Conservation (phyloP, 225 moss, liverwort and hornwort genomes). For the Pleurozium schreberi region DNA sequence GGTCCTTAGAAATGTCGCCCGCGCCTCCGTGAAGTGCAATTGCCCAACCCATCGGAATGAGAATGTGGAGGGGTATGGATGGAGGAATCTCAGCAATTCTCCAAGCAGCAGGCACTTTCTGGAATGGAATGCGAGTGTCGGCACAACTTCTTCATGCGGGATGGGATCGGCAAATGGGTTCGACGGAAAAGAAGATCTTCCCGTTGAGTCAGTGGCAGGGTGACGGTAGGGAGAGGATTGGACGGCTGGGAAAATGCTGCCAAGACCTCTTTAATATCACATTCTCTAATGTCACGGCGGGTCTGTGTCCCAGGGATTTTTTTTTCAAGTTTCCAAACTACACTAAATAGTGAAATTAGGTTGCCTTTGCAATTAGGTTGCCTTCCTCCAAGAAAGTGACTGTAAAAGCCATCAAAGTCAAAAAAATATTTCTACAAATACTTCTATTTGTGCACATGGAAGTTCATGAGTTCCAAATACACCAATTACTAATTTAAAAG, state of each 20-base stretch:
- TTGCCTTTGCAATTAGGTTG: too few species aligned
- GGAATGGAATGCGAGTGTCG: not conserved
- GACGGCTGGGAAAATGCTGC: not conserved
- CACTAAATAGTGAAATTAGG: too few species aligned
- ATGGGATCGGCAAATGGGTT: not conserved
- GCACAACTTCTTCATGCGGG: not conserved
- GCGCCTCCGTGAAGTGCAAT: constrained; percentile 89
- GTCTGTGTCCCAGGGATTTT: not conserved
- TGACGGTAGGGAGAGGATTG: not conserved
- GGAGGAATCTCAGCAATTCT: not conserved
- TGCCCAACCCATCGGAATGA: constrained; percentile 51
- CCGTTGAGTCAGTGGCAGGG: not conserved
- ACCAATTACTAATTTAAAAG: too few species aligned
- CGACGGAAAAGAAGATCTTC: not conserved
- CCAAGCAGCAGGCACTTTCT: not conserved
- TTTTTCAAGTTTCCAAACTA: not conserved
- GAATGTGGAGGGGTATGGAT: not conserved
- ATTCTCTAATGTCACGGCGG: not conserved
- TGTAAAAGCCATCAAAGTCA: too few species aligned
- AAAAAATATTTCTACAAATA: too few species aligned
- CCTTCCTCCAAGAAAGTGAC: too few species aligned
- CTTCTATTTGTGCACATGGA: too few species aligned
- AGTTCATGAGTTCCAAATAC: too few species aligned
- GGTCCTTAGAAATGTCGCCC: constrained; percentile 49
- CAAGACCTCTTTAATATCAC: not conserved